Evolutionary conservation across 2,329 filamentous ascomycete genomes (phyloP).

Genomic region (Ceratocystis huliohia): DNA sequence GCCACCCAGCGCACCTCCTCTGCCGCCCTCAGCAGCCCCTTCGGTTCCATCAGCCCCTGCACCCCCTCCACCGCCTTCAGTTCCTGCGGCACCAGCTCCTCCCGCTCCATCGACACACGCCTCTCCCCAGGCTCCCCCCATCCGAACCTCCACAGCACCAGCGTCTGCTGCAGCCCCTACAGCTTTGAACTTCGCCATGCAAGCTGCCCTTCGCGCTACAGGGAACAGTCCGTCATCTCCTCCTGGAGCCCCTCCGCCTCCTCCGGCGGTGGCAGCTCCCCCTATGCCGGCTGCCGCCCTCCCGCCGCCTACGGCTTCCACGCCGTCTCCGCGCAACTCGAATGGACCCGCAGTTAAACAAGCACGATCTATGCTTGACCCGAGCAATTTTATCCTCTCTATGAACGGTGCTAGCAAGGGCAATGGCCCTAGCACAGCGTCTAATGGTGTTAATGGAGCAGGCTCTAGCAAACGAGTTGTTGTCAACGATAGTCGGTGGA

Average conservation of each 20-base stretch:
- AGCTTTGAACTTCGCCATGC: slow-evolving; percentile 20
- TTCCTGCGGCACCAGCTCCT: slow-evolving; percentile 24
- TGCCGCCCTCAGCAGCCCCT: slow-evolving; percentile 31
- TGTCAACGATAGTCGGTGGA: slow-evolving; percentile 71
- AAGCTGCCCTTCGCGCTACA: slow-evolving; percentile 17
- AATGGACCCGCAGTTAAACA: not conserved
- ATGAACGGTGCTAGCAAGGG: slow-evolving; percentile 45
- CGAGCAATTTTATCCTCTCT: slow-evolving; percentile 61
- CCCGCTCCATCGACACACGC: slow-evolving; percentile 23
- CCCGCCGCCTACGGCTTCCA: slow-evolving; percentile 27
- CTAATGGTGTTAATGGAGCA: slow-evolving; percentile 25
- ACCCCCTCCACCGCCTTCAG: slow-evolving; percentile 29
- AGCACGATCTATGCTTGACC: slow-evolving; percentile 55
- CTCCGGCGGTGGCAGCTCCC: slow-evolving; percentile 31
- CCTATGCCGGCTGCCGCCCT: slow-evolving; percentile 32
- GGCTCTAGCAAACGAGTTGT: slow-evolving; percentile 33
- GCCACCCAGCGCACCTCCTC: slow-evolving; percentile 28
- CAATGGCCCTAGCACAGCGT: slow-evolving; percentile 30
- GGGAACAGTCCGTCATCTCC: slow-evolving; percentile 26
- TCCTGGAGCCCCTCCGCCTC: slow-evolving; percentile 30
- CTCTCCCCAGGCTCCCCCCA: slow-evolving; percentile 23
- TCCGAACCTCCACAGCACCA: not conserved
- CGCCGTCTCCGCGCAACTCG: slow-evolving; percentile 24
- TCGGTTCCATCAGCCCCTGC: slow-evolving; percentile 31
- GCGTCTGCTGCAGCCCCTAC: not conserved